Evolutionary conservation across 1,139 yeast genomes (phyloP), one percentile per base, ranked within the genome.

Genomic region (Magnusiomyces suaveolens): DNA sequence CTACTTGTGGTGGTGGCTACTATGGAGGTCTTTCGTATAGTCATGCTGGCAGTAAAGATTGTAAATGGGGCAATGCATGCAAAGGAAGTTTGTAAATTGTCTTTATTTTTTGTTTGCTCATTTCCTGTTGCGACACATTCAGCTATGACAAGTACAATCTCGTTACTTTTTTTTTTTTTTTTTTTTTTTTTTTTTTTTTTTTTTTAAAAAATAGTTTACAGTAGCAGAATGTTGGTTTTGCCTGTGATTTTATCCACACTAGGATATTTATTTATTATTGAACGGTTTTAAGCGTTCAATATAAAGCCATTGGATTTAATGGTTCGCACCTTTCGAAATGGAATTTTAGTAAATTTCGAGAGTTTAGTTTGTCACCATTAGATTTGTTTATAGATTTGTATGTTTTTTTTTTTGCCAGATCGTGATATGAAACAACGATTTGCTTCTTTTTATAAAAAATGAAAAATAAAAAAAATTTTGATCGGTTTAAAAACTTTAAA

Each of bases 1-100:
- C 49, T 6, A 46, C 49, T 3, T 46, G 49, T 29, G 49, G 49
- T n/a, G 49, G 49, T 16, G 25, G 41, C 18, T 46, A 46, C 18
- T 32, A 18, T 29, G 49, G 49, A 3, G 47, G 47, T 26, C 32
- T 25, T 16, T n/a, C 47, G 33, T 44, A 25, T 25, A 14, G 33
- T 25, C 25, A 24, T 26, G 47, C 47, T 44, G 44, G 44, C 10
- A 44, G 47, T 33, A 44, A 44, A 25, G 23, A 44, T 12, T 44
- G 47, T 20, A 8, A 3, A 14, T 44, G 33, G 29, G 47, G 47
- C 23, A 24, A 25, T 25, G 47, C 47, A 16, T 44, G 47, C 33
- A 25, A 20, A 4, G 47, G 33, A 14, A 8, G 23, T 14, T 44
- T 20, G 3, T 25, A 25, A 44, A 25, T 25, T 44, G 23, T 44